Evolutionary conservation across 2,329 filamentous ascomycete genomes (phyloP).

Genomic region (Amylocarpus encephaloides): DNA sequence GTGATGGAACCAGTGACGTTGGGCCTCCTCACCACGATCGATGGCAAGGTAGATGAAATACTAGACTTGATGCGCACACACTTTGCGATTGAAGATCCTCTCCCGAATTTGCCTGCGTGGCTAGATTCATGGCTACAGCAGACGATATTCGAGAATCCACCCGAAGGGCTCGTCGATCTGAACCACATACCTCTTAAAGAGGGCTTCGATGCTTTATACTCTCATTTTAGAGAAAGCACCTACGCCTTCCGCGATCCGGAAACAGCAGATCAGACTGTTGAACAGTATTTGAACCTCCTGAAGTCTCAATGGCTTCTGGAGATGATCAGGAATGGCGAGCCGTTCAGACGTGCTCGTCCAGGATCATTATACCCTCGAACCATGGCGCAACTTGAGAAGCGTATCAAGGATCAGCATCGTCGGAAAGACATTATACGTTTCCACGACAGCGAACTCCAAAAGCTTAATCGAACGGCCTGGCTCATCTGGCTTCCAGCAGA

Average conservation of each 20-base stretch:
- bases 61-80: constrained; percentile 2
- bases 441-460: background rate
- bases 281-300: constrained; percentile 9
- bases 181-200: constrained; percentile 6
- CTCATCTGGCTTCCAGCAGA: constrained; percentile 4
- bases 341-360: background rate
- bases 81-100: constrained; percentile 1
- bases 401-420: constrained; percentile 1
- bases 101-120: constrained; percentile 3
- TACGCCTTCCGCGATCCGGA: constrained; percentile 7
- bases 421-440: constrained; percentile 3
- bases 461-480: constrained; percentile 1
- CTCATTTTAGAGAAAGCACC: constrained; percentile 8
- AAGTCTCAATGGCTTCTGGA: constrained; percentile 9
- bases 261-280: constrained; percentile 7
- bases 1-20: constrained; percentile 7
- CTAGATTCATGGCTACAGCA: constrained; percentile 2
- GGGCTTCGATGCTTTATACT: constrained; percentile 8
- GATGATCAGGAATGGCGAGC: background rate
- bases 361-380: constrained; percentile 7
- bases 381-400: constrained; percentile 3
- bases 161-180: background rate
- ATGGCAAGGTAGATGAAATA: constrained; percentile 5
- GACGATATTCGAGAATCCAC: constrained; percentile 1
- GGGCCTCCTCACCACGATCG: background rate